Percentiles rank a stretch among this genome's conserved stretches.
Evolutionary conservation across 1,284 basidiomycete species (phyloP).

Genomic region (Malassezia cuniculi): DNA sequence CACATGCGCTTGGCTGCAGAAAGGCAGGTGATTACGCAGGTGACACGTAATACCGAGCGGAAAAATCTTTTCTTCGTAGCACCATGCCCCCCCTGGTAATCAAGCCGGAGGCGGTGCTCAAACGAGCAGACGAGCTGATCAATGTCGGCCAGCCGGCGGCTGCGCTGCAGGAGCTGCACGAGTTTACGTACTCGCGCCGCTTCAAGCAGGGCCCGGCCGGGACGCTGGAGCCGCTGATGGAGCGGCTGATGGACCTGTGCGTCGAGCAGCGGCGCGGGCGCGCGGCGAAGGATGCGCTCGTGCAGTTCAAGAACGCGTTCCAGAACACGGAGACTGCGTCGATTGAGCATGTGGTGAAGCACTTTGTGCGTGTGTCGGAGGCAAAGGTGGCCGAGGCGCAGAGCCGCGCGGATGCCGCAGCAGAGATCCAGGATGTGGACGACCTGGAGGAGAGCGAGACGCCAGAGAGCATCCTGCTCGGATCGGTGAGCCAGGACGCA

Average conservation of each 20-base stretch:
- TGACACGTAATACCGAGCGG: too few relatives aligned
- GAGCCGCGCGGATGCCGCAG: constrained; percentile 41
- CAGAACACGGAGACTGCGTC: constrained; percentile 82
- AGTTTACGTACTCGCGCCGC: constrained; percentile 84
- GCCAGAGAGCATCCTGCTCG: constrained; percentile 75
- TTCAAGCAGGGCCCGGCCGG: constrained; percentile 82
- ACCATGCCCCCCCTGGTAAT: constrained; percentile 61
- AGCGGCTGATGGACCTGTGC: constrained; percentile 79
- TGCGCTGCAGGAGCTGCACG: constrained; percentile 73
- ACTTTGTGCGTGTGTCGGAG: constrained; percentile 77
- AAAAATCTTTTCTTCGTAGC: too few relatives aligned
- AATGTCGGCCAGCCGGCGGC: constrained; percentile 77
- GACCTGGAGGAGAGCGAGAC: constrained; percentile 59
- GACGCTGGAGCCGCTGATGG: constrained; percentile 87
- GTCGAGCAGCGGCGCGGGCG: constrained; percentile 87
- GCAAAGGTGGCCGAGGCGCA: constrained; percentile 51
- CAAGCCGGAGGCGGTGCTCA: constrained; percentile 79
- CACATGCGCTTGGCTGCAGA: too few relatives aligned
- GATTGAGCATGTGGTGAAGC: constrained; percentile 81
- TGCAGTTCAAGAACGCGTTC: constrained; percentile 60
- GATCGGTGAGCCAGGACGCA: constrained; percentile 77
- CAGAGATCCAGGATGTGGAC: constrained; percentile 45
- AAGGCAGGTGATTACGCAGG: too few relatives aligned
- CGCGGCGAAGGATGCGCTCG: constrained; percentile 79
- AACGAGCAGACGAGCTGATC: constrained; percentile 75